phyloP scores from a whole-genome alignment of 495 filamentous ascomycete species.

The Durotheca rogersii region DNA sequence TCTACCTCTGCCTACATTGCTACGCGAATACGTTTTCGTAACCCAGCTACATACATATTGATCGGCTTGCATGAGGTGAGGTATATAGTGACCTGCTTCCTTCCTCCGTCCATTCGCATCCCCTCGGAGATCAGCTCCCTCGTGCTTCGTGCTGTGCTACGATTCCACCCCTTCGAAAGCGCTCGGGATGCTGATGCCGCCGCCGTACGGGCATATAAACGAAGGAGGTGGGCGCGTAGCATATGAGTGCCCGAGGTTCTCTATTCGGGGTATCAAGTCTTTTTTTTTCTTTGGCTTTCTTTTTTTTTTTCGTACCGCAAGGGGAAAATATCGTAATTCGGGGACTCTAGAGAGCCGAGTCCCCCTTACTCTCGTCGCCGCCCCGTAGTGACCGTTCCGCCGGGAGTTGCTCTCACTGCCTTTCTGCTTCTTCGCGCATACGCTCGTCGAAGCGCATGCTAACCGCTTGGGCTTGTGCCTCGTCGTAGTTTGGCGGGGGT shows the following conservation, averaged over 20 bases:
- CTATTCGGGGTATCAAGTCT: slow-evolving; percentile 25
- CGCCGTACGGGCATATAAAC: slow-evolving; percentile 1
- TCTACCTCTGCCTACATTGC: too few species aligned
- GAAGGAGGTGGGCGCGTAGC: neutral
- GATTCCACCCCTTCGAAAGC: neutral
- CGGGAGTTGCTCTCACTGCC: slow-evolving; percentile 28
- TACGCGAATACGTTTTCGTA: too few species aligned
- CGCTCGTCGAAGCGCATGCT: slow-evolving; percentile 49
- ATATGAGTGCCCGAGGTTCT: slow-evolving; percentile 5
- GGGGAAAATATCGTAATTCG: slow-evolving; percentile 6
- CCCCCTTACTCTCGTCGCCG: slow-evolving; percentile 2
- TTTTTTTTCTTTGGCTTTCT: too few species aligned
- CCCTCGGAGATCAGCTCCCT: neutral
- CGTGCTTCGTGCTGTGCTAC: neutral
- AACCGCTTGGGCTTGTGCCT: slow-evolving; percentile 80
- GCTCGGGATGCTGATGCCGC: slow-evolving; percentile 1
- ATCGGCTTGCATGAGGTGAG: too few species aligned
- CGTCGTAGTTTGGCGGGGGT: slow-evolving; percentile 91
- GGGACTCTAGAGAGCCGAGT: slow-evolving; percentile 1
- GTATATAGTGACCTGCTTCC: too few species aligned
- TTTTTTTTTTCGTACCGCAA: too few species aligned
- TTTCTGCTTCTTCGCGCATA: slow-evolving; percentile 48
- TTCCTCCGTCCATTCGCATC: too few species aligned
- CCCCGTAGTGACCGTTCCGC: slow-evolving; percentile 3
- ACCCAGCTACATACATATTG: too few species aligned